Conservation (phyloP, 2,329 filamentous ascomycete genomes). For the Hymenoscyphus scutula region DNA sequence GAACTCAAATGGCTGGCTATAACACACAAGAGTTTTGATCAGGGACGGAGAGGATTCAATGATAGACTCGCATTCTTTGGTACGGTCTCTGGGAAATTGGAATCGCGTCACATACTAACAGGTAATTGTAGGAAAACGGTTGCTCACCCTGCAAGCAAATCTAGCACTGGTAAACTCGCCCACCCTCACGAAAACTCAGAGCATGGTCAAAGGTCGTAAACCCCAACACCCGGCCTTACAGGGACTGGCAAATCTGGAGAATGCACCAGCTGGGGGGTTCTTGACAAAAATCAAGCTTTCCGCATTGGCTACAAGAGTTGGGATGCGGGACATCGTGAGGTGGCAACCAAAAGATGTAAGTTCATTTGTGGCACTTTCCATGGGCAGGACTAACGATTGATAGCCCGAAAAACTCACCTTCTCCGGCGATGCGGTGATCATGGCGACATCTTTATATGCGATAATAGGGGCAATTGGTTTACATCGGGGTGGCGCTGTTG, state of each 20-base stretch:
- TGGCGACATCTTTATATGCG: constrained; percentile 76
- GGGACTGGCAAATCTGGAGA: constrained; percentile 70
- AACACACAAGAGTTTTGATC: constrained; percentile 98
- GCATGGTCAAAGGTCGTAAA: constrained; percentile 48
- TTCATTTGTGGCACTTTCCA: constrained; percentile 14
- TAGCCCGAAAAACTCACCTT: constrained; percentile 64
- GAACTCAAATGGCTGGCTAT: constrained; percentile 96
- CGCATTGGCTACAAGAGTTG: constrained; percentile 65
- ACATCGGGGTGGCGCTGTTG: constrained; percentile 77
- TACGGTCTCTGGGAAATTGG: constrained; percentile 42
- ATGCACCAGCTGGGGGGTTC: constrained; percentile 57
- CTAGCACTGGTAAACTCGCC: constrained; percentile 54
- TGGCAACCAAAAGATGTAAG: constrained; percentile 85
- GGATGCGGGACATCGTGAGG: constrained; percentile 71
- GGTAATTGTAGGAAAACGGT: constrained; percentile 51
- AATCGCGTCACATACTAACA: constrained; percentile 21
- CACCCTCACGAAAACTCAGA: constrained; percentile 33
- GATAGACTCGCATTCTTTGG: constrained; percentile 87
- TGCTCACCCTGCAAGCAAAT: constrained; percentile 60
- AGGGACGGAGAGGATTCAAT: constrained; percentile 91
- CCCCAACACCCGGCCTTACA: constrained; percentile 67
- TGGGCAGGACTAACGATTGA: constrained; percentile 24
- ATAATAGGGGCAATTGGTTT: constrained; percentile 88
- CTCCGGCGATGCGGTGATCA: constrained; percentile 73
- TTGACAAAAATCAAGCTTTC: constrained; percentile 65